A percentile compares a stretch with the other conserved stretches of the same genome.
Conservation (phyloP, 2,329 filamentous ascomycete species). For the Scleromitrula shiraiana region DNA sequence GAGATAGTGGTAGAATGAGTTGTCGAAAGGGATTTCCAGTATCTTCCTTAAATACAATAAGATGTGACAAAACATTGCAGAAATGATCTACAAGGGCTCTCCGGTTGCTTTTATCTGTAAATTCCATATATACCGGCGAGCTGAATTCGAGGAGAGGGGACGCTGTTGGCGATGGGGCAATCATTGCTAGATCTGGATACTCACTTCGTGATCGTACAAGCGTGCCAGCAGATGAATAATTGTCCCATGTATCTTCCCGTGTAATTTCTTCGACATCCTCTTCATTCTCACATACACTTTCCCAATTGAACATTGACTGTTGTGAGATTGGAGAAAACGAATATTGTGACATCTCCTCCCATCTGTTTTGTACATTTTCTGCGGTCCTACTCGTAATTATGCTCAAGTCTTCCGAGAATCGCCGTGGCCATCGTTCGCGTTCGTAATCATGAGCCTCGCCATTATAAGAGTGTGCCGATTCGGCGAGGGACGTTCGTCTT, state of each 20-base stretch:
- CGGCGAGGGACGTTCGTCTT: conserved; percentile 14
- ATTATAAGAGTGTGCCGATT: conserved; percentile 19
- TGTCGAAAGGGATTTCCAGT: conserved; percentile 56
- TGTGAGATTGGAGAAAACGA: conserved; percentile 20
- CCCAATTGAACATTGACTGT: conserved; percentile 16
- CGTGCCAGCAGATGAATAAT: conserved; percentile 4
- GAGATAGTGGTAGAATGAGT: conserved; percentile 50
- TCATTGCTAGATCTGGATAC: conserved; percentile 29
- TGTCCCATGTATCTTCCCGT: conserved; percentile 10
- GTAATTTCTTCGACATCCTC: conserved; percentile 24
- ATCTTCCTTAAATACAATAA: conserved; percentile 60
- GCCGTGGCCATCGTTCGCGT: conserved; percentile 19
- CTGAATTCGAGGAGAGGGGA: conserved; percentile 40
- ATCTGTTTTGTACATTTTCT: conserved; percentile 13
- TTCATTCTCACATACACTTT: conserved; percentile 13
- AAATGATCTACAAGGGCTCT: conserved; percentile 54
- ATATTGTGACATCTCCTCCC: conserved; percentile 19
- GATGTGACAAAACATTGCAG: conserved; percentile 54
- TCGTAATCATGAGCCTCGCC: conserved; percentile 15
- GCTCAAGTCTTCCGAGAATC: conserved; percentile 16
- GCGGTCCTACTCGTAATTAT: conserved; percentile 6
- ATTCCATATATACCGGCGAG: conserved; percentile 47
- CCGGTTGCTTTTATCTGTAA: conserved; percentile 45
- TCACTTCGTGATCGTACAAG: conserved; percentile 22
- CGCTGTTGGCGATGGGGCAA: conserved; percentile 17